These are phyloP conservation scores for Mucor circinelloides DNA, from an alignment of 371 early-diverging fungal genomes.

Conservation along the genomic window DNA sequence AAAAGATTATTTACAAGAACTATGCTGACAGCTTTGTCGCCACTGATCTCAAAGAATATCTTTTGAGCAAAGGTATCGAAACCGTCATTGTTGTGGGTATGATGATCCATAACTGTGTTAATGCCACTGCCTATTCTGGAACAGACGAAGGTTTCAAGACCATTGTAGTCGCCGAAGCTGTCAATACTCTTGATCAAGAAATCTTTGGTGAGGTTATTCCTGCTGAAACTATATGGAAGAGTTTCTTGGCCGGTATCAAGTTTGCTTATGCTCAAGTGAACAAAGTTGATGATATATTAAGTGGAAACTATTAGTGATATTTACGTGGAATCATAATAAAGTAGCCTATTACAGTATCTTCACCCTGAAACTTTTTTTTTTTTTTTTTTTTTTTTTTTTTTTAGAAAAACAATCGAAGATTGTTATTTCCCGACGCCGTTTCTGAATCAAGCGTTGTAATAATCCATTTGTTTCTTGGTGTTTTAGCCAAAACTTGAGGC, in stretches of 20 bases:
- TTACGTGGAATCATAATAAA: too few species aligned
- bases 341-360: too few species aligned
- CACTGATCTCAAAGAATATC: constrained; percentile 15
- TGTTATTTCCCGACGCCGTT: too few species aligned
- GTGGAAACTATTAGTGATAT: not conserved
- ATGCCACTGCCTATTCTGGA: constrained; percentile 15
- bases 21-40: constrained; percentile 5
- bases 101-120: constrained; percentile 17
- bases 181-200: constrained; percentile 11
- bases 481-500: too few species aligned
- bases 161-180: constrained; percentile 12
- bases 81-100: constrained; percentile 9
- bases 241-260: constrained; percentile 10
- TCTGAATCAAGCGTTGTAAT: too few species aligned
- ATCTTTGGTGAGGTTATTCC: constrained; percentile 9
- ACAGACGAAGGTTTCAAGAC: constrained; percentile 10
- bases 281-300: not conserved
- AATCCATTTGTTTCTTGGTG: too few species aligned
- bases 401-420: too few species aligned
- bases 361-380: too few species aligned
- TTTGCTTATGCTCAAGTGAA: constrained; percentile 5
- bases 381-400: too few species aligned
- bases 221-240: constrained; percentile 9
- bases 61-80: constrained; percentile 3
- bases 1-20: constrained; percentile 6